Evolutionary conservation across 2,329 filamentous ascomycete species (phyloP), one percentile per base, ranked within the genome.

Genomic region (Harringtonia lauricola): DNA sequence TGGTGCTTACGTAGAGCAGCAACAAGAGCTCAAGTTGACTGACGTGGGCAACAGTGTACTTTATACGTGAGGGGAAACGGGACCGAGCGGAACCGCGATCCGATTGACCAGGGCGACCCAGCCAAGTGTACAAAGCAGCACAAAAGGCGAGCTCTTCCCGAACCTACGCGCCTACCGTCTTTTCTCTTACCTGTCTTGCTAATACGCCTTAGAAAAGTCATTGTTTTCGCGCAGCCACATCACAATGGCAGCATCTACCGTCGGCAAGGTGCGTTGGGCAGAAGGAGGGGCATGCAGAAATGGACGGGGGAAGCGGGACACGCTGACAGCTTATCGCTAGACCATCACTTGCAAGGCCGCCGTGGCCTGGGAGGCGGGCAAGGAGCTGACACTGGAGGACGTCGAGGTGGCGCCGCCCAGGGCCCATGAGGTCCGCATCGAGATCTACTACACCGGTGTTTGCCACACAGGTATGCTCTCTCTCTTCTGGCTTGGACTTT

Each of bases 401-500:
- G 74, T 98, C 57, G 89, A 96, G 69, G 92, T 98, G 52, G 79
- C 74, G 42, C 84, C 90, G 50, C 92, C 92, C 47, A 81, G 75
- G 66, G 89, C 90, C 49, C 79, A 94, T 68, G 92, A 98, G 71
- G 92, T 98, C 60, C 86, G 92, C 57, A 95, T 98, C 61, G 71
- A 96, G 72, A 86, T 96, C 63, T 83, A 90, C 74, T 94, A 95
- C 73, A 98, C 92, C 43, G 92, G 92, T 67, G 92, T 98, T 62
- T 98, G 92, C 74, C 92, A 98, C 71, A 98, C 90, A 62, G 86
- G 86, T 92, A 68, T 7, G 46, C 34, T 8, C 18, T 7, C 8
- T 10, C n/a, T 6, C 15, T 29, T 8, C 9, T 21, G 6, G 18
- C 15, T 17, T 26, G 6, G 18, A 4, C 18, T 5, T 18, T 4